Conservation (phyloP, 1,284 basidiomycete species). For the Malassezia equina region DNA sequence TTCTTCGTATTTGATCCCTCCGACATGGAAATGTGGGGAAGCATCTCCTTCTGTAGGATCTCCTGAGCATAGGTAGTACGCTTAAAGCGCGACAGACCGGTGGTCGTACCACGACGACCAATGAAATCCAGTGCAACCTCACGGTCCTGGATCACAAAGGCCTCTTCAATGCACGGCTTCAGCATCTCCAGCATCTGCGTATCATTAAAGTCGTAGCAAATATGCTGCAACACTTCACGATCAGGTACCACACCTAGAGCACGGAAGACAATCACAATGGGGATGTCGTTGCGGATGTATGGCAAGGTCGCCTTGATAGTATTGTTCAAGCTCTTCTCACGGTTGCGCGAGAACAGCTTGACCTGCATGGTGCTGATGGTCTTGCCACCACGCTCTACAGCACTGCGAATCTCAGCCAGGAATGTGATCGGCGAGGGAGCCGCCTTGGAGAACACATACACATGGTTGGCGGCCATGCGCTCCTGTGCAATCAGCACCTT, state of each 20-base stretch:
- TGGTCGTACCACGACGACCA: conserved; percentile 91
- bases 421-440: conserved; percentile 92
- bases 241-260: conserved; percentile 96
- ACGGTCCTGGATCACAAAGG: conserved; percentile 93
- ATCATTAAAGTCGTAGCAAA: conserved; percentile 95
- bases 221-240: conserved; percentile 92
- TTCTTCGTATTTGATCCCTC: conserved; percentile 97
- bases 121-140: conserved; percentile 88
- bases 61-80: conserved; percentile 94
- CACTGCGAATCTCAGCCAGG: conserved; percentile 91
- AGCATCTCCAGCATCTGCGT: conserved; percentile 94
- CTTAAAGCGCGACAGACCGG: conserved; percentile 78
- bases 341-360: conserved; percentile 84
- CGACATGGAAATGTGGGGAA: conserved; percentile 90
- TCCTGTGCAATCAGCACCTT: conserved; percentile 99
- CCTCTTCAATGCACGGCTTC: conserved; percentile 96
- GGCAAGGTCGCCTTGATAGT: conserved; percentile 95
- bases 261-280: conserved; percentile 97
- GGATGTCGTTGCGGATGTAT: conserved; percentile 96
- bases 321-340: conserved; percentile 70
- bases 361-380: conserved; percentile 97
- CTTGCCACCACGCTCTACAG: conserved; percentile 96
- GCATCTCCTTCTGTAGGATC: conserved; percentile 95
- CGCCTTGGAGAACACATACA: conserved; percentile 97
- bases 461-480: conserved; percentile 98